Evolutionary conservation across 768 basidiomycete genomes (phyloP).

Genomic region (Tylopilus sp.): DNA sequence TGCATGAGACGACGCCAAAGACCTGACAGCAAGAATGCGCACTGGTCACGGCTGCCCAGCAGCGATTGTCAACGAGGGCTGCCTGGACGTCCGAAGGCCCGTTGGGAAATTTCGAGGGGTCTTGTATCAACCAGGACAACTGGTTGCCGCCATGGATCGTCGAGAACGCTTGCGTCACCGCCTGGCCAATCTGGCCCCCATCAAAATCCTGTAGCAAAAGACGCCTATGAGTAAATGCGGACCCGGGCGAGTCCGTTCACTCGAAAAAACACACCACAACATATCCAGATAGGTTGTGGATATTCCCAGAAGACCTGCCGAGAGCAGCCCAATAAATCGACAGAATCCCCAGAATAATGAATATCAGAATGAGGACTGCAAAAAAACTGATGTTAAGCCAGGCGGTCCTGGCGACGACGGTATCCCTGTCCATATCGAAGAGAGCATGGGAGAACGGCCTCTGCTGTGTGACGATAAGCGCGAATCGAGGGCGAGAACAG

Average conservation of each 20-base stretch:
- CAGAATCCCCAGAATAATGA: slow-evolving; percentile 48
- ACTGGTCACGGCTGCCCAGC: slow-evolving; percentile 57
- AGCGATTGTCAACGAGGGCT: slow-evolving; percentile 46
- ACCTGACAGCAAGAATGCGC: slow-evolving; percentile 18
- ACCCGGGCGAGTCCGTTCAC: neutral
- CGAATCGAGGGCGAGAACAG: neutral
- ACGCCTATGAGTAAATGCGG: neutral
- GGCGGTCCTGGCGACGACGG: slow-evolving; percentile 29
- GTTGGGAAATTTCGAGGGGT: slow-evolving; percentile 43
- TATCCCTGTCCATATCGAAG: slow-evolving; percentile 28
- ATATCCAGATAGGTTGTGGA: slow-evolving; percentile 48
- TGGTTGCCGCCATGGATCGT: slow-evolving; percentile 27
- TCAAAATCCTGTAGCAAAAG: slow-evolving; percentile 57
- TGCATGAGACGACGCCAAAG: neutral
- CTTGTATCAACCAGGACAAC: slow-evolving; percentile 44
- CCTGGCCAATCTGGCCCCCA: slow-evolving; percentile 47
- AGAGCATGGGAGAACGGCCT: slow-evolving; percentile 29
- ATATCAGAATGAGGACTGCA: slow-evolving; percentile 34
- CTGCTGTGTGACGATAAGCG: slow-evolving; percentile 16
- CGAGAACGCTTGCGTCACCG: slow-evolving; percentile 39
- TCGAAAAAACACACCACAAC: slow-evolving; percentile 45
- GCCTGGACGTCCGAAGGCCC: slow-evolving; percentile 41
- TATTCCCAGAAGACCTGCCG: slow-evolving; percentile 38
- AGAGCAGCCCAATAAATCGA: slow-evolving; percentile 62
- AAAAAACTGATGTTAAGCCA: slow-evolving; percentile 42